Base-by-base conservation (phyloP, 1,284 basidiomycete species). In the Paramarasmius palmivorus region DNA sequence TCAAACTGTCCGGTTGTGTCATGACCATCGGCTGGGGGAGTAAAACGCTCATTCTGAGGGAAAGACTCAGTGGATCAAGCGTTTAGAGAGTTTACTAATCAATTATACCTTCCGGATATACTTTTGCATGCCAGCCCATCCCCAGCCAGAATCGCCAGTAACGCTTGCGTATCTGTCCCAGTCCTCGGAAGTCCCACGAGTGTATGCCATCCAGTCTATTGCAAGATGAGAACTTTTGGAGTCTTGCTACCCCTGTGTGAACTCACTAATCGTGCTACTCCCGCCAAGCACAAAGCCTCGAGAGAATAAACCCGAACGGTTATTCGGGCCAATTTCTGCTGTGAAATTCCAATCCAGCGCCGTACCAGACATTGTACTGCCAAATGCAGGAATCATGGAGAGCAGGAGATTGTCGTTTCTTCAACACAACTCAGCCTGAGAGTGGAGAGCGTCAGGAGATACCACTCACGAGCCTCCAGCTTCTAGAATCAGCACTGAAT, bases 161-260 rank as follows among this genome's bases (percentile, higher is more conserved):
- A 74, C 56, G 4, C 49, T 53, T 1, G 74, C 75, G 52, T 64
- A 72, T 1, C 69, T 62, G 54, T 77, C 63, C 38, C 61, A 78
- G 53, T 76, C 74, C 17, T 74, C 73, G 15, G 65, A 53, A 0
- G 74, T 70, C 4, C 75, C 74, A 9, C 76, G 67, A 9, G 68
- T 71, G 58, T 73, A 78, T 1, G 67, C 64, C 71, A 76, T 67
- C 23, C 61, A 67, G 57, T 77, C 75, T 77, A 39, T 19, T 20
- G 25, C 25, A 17, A 34, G 39, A 17, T 14, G 23, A 52, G 9
- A 23, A 49, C 7, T 48, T 38, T 2, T 40, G 20, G 14, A 25
- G 17, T 10, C 4, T 3, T 3, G 29, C 22, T 35, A 10, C 14
- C 32, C 9, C 10, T n/a, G 19, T 14, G 29, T 22, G n/a, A 23